These are phyloP conservation scores for Castanea sativa DNA, from an alignment of 306 rosid species.

Conservation along the genomic window DNA sequence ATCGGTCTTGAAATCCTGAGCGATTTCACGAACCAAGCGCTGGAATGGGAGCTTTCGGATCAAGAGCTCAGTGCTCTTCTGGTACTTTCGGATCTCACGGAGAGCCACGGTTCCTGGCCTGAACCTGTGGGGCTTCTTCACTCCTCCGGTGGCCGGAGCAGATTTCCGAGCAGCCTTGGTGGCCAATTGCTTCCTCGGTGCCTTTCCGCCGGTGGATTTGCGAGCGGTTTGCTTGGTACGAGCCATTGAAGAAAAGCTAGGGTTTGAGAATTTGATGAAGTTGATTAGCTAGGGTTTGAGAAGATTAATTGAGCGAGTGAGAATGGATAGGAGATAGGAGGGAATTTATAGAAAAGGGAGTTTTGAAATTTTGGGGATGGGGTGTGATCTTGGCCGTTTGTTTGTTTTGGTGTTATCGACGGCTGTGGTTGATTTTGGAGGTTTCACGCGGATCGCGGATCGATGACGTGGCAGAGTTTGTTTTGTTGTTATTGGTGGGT, in stretches of 20 bases:
- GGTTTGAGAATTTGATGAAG: not conserved
- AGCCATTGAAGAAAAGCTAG: constrained; percentile 8
- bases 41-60: constrained; percentile 33
- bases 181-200: constrained; percentile 36
- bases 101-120: constrained; percentile 34
- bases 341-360: not conserved
- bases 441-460: too few species aligned
- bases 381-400: not conserved
- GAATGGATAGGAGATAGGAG: not conserved
- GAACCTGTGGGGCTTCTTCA: constrained; percentile 37
- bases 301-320: too few species aligned
- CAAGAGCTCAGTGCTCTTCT: constrained; percentile 34
- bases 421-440: too few species aligned
- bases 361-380: not conserved
- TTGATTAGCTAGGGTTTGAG: too few species aligned
- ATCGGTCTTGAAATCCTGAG: constrained; percentile 36
- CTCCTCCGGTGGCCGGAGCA: constrained; percentile 38
- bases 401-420: too few species aligned
- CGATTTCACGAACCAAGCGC: constrained; percentile 30
- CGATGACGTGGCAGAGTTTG: too few species aligned
- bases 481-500: too few species aligned
- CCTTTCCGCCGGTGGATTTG: constrained; percentile 36
- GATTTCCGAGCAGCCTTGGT: constrained; percentile 36
- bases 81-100: constrained; percentile 36
- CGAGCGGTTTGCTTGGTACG: constrained; percentile 39